These are phyloP conservation scores for Myxozyma neotropica DNA, from an alignment of 805 yeast genomes.

Conservation along the genomic window DNA sequence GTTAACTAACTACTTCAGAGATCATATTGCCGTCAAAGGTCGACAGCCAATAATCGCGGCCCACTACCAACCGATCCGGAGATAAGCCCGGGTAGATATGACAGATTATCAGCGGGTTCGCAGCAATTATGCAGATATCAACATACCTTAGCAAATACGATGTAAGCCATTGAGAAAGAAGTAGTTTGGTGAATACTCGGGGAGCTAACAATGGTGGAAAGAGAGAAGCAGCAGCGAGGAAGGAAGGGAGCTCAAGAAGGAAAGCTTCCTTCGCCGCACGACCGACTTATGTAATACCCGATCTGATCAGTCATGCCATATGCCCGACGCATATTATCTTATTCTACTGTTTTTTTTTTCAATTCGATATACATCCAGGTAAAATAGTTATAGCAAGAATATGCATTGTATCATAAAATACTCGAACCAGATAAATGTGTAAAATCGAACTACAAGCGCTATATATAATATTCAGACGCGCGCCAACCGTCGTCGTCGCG, in stretches of 20 bases:
- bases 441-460: background rate
- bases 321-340: background rate
- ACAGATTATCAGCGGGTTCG: background rate
- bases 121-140: background rate
- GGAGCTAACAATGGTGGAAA: background rate
- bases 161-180: background rate
- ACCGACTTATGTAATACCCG: too few species aligned
- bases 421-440: background rate
- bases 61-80: background rate
- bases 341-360: background rate
- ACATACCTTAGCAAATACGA: slow-evolving; percentile 16
- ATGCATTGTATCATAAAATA: background rate
- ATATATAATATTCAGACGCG: background rate
- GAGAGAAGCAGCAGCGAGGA: background rate
- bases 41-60: background rate
- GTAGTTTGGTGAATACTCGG: background rate
- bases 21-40: background rate
- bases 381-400: background rate
- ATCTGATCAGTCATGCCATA: too few species aligned
- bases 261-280: too few species aligned
- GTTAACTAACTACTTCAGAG: background rate
- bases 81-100: background rate
- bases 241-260: background rate
- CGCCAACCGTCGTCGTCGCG: too few species aligned
- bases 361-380: background rate